These are phyloP conservation scores for Ceratocystis smalleyi DNA, from an alignment of 2,329 filamentous ascomycete genomes.

Conservation along the genomic window DNA sequence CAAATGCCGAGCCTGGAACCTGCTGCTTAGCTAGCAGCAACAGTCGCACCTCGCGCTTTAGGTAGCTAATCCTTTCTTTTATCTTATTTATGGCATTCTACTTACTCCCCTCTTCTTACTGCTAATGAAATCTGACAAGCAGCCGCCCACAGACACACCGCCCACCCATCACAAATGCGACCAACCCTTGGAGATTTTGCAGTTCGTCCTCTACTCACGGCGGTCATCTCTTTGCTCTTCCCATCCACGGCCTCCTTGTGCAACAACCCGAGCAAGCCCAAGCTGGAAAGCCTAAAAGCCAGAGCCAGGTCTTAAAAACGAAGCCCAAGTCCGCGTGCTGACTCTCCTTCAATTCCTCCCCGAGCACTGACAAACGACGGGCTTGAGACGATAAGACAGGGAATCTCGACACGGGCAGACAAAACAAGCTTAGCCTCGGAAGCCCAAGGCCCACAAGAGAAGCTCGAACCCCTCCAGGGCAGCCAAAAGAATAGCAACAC, in stretches of 20 bases:
- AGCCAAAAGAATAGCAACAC: not conserved
- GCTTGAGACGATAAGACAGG: no score
- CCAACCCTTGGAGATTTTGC: not conserved
- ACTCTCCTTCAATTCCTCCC: not conserved
- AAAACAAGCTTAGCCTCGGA: no score
- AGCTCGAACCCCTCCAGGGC: not conserved
- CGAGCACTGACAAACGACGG: not conserved
- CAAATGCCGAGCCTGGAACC: not conserved
- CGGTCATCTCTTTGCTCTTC: no score
- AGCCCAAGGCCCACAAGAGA: no score
- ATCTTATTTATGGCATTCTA: not conserved
- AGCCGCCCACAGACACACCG: not conserved
- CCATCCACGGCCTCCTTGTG: no score
- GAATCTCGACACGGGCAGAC: no score
- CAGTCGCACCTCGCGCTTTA: no score
- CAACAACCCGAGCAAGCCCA: no score
- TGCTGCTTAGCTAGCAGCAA: not conserved
- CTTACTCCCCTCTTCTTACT: not conserved
- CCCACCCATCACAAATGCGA: no score
- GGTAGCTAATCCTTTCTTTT: not conserved
- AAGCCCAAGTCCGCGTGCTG: not conserved
- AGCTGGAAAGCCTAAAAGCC: not conserved
- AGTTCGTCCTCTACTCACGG: not conserved
- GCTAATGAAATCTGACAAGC: constrained; percentile 1
- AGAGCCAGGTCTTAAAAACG: not conserved